Evolutionary conservation across 257 asterid species (phyloP).

Genomic region (Fraxinus anomala): DNA sequence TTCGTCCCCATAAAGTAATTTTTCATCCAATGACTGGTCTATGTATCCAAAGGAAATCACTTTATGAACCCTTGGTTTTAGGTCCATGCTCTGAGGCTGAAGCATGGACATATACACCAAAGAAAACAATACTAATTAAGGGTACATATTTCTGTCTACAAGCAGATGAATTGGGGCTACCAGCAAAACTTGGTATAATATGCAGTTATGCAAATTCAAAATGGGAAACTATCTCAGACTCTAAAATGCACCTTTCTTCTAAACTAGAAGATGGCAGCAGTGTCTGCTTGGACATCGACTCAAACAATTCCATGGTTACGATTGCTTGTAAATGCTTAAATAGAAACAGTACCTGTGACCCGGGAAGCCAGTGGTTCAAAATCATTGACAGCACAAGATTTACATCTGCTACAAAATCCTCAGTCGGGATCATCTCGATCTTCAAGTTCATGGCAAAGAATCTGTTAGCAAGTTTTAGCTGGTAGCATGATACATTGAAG

Average conservation of each 20-base stretch:
- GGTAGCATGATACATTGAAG: slow-evolving; percentile 8
- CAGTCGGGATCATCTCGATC: slow-evolving; percentile 33
- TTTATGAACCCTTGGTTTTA: slow-evolving; percentile 55
- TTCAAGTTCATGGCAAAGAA: slow-evolving; percentile 38
- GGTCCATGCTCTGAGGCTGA: slow-evolving; percentile 82
- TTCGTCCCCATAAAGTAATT: slow-evolving; percentile 54
- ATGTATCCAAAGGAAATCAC: slow-evolving; percentile 54
- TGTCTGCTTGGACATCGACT: slow-evolving; percentile 76
- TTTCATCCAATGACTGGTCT: slow-evolving; percentile 87
- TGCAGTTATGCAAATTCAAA: slow-evolving; percentile 56
- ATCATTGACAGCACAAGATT: slow-evolving; percentile 73
- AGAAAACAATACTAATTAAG: slow-evolving; percentile 49
- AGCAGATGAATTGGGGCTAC: slow-evolving; percentile 57
- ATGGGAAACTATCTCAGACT: slow-evolving; percentile 79
- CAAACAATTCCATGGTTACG: slow-evolving; percentile 60
- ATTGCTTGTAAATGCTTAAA: slow-evolving; percentile 72
- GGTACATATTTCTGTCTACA: slow-evolving; percentile 79
- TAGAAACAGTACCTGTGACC: slow-evolving; percentile 64
- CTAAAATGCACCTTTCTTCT: slow-evolving; percentile 85
- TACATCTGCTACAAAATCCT: slow-evolving; percentile 29
- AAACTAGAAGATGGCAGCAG: slow-evolving; percentile 56
- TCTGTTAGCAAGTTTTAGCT: slow-evolving; percentile 33
- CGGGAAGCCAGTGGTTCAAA: slow-evolving; percentile 96
- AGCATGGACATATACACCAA: slow-evolving; percentile 64
- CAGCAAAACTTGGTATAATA: slow-evolving; percentile 66